Evolutionary conservation across 1,284 basidiomycete genomes (phyloP).

Genomic region (Rhodotorula sp.): DNA sequence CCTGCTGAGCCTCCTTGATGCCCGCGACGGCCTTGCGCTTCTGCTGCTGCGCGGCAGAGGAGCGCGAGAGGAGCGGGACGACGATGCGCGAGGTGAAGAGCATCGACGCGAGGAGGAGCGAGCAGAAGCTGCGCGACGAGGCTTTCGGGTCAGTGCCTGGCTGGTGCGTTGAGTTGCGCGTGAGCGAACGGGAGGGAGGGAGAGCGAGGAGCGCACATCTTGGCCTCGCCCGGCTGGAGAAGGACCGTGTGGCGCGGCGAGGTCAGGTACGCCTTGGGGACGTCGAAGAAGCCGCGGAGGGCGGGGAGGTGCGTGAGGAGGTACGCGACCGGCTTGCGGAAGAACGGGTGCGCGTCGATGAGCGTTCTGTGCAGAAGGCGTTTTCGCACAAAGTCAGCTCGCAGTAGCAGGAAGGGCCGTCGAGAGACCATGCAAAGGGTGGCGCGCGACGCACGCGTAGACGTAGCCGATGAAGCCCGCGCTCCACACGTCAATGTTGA

Average conservation of each 20-base stretch:
- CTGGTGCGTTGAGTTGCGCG: neutral
- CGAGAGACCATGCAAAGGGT: neutral
- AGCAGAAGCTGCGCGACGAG: constrained; percentile 26
- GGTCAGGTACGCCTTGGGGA: constrained; percentile 38
- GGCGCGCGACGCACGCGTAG: constrained; percentile 31
- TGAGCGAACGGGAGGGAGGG: neutral
- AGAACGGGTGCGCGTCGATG: constrained; percentile 43
- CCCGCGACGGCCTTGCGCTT: neutral
- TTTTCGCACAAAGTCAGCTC: too few relatives aligned
- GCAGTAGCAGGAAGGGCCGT: neutral
- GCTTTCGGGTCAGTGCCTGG: neutral
- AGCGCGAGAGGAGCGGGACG: neutral
- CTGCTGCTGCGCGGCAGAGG: neutral
- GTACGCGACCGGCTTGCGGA: constrained; percentile 33
- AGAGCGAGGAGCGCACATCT: constrained; percentile 27
- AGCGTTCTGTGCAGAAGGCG: constrained; percentile 20
- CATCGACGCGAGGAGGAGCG: constrained; percentile 36
- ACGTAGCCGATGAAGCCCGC: constrained; percentile 41
- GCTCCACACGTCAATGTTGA: constrained; percentile 40
- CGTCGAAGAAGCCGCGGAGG: constrained; percentile 17
- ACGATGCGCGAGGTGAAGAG: constrained; percentile 26
- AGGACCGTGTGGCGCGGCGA: constrained; percentile 6
- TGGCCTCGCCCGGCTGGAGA: constrained; percentile 36
- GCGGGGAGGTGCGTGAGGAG: constrained; percentile 27
- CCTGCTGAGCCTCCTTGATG: constrained; percentile 11